phyloP scores from a whole-genome alignment of 73 alveolate species.

The Breviolum minutum region DNA sequence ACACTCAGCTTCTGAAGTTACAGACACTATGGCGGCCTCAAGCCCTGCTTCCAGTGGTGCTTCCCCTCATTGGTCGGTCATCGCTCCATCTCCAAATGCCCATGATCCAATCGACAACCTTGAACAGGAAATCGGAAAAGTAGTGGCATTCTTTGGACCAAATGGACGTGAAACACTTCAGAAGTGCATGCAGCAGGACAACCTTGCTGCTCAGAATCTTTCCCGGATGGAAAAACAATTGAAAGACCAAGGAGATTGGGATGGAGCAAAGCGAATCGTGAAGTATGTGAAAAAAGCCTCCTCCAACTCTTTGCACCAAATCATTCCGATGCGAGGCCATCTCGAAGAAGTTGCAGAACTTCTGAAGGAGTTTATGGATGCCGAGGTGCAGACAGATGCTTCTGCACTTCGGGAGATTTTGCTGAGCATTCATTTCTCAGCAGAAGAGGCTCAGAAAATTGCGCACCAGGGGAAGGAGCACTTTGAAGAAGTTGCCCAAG shows the following conservation, averaged over 20 bases:
- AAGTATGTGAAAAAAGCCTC: background rate
- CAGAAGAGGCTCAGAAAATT: slow-evolving; percentile 19
- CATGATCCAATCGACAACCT: background rate
- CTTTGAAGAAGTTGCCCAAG: slow-evolving; percentile 91
- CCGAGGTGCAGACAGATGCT: background rate
- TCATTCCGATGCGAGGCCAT: background rate
- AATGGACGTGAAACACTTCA: background rate
- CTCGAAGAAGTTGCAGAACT: background rate
- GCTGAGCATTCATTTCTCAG: background rate
- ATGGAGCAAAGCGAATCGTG: background rate
- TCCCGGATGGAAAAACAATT: background rate
- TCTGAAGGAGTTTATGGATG: background rate
- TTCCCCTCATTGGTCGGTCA: too few relatives aligned
- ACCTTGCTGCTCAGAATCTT: background rate
- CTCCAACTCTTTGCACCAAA: background rate
- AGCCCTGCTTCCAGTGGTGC: too few relatives aligned
- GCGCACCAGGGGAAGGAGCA: slow-evolving; percentile 98
- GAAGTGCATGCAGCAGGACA: background rate
- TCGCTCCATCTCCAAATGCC: too few relatives aligned
- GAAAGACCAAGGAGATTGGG: background rate
- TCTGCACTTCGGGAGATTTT: background rate
- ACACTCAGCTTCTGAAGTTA: too few relatives aligned
- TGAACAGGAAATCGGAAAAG: background rate
- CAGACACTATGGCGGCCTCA: too few relatives aligned
- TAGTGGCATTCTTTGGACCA: background rate